Evolutionary conservation across 2,329 filamentous ascomycete genomes (phyloP).

Genomic region (Colletotrichum musae): DNA sequence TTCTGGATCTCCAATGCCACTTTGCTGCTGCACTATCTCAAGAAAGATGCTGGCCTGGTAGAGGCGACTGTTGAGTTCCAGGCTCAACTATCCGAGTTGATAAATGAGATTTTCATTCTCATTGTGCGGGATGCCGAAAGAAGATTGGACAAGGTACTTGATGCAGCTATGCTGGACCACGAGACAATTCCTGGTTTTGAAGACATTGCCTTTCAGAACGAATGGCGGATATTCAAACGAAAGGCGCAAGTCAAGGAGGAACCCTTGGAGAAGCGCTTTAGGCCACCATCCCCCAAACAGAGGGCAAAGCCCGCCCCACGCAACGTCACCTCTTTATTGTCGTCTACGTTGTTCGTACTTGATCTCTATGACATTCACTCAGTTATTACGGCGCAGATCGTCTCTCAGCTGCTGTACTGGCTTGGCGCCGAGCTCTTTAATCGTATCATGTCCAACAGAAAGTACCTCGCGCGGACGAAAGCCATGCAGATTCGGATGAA

Average conservation of each 20-base stretch:
- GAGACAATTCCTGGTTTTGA: slow-evolving; percentile 98
- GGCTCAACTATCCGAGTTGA: slow-evolving; percentile 90
- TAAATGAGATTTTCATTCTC: slow-evolving; percentile 98
- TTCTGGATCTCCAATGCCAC: slow-evolving; percentile 99
- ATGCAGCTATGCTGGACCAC: slow-evolving; percentile 94
- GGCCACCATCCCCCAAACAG: slow-evolving; percentile 93
- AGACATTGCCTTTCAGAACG: slow-evolving; percentile 96
- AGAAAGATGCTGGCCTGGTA: slow-evolving; percentile 69
- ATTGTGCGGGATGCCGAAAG: slow-evolving; percentile 97
- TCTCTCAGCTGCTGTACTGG: slow-evolving; percentile 96
- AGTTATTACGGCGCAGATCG: slow-evolving; percentile 91
- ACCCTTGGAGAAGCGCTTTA: slow-evolving; percentile 89
- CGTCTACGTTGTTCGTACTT: slow-evolving; percentile 95
- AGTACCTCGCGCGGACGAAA: slow-evolving; percentile 95
- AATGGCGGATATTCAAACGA: slow-evolving; percentile 97
- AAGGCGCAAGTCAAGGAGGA: slow-evolving; percentile 93
- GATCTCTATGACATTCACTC: slow-evolving; percentile 99
- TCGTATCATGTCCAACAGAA: slow-evolving; percentile 94
- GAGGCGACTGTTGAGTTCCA: slow-evolving; percentile 77
- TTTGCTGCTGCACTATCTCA: slow-evolving; percentile 93
- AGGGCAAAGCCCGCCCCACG: slow-evolving; percentile 92
- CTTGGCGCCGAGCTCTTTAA: slow-evolving; percentile 97
- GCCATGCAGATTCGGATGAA: slow-evolving; percentile 99
- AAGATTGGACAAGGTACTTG: slow-evolving; percentile 94
- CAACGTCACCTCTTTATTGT: slow-evolving; percentile 95